A percentile compares a stretch with the other conserved stretches of the same genome.
phyloP scores from a whole-genome alignment of 2,329 filamentous ascomycete genomes.

The Albophoma yamanashiensis region DNA sequence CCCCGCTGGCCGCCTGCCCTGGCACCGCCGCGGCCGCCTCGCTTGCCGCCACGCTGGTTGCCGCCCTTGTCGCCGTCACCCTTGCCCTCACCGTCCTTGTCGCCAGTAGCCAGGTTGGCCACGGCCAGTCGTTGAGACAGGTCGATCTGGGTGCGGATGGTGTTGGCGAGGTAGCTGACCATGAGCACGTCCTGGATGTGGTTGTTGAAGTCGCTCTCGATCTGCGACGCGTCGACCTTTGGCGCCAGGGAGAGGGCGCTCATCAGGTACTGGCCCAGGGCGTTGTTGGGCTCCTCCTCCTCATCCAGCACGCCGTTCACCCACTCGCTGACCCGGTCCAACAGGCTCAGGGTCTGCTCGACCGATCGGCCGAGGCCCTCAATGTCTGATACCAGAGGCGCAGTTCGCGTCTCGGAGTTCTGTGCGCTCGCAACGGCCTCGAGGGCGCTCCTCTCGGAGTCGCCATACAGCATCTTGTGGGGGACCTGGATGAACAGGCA shows the following conservation, averaged over 20 bases:
- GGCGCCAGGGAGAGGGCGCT: constrained; percentile 87
- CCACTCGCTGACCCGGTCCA: constrained; percentile 86
- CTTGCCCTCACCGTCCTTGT: constrained; percentile 40
- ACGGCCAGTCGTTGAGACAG: constrained; percentile 89
- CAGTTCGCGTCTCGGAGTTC: constrained; percentile 63
- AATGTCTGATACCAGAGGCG: constrained; percentile 73
- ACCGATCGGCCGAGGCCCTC: constrained; percentile 79
- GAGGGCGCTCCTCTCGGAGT: constrained; percentile 55
- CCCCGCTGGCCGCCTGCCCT: constrained; percentile 40
- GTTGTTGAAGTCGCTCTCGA: constrained; percentile 99
- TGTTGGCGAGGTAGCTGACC: constrained; percentile 96
- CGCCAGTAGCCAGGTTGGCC: constrained; percentile 46
- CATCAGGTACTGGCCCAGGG: constrained; percentile 89
- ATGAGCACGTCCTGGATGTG: constrained; percentile 98
- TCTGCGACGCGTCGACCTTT: constrained; percentile 82
- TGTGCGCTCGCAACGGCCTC: constrained; percentile 78
- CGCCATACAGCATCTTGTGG: constrained; percentile 83
- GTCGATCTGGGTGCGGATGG: constrained; percentile 97
- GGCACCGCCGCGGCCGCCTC: constrained; percentile 39
- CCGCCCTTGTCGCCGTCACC: constrained; percentile 30
- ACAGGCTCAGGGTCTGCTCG: constrained; percentile 77
- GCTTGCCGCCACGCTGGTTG: constrained; percentile 38
- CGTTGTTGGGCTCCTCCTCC: constrained; percentile 79
- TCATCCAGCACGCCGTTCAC: constrained; percentile 92
- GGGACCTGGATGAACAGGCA: constrained; percentile 97